These are phyloP conservation scores for Tricladium varicosporioides DNA, from an alignment of 2,329 filamentous ascomycete genomes.

Conservation along the genomic window DNA sequence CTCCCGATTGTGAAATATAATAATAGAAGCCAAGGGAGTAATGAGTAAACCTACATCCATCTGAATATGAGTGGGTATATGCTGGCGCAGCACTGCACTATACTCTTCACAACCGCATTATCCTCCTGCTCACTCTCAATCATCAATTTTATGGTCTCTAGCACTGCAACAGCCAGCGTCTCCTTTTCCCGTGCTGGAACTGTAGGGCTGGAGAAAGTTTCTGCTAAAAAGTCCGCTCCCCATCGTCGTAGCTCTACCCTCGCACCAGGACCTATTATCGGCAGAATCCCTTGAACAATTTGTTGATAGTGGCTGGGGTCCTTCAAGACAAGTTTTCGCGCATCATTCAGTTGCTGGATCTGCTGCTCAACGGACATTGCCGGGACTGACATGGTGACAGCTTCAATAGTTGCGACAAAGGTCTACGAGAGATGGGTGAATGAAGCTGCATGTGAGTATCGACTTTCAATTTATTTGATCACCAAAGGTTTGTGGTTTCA, in stretches of 20 bases:
- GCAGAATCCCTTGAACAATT: conserved; percentile 90
- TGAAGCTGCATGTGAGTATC: conserved; percentile 22
- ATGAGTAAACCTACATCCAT: conserved; percentile 75
- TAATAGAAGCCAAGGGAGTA: conserved; percentile 2
- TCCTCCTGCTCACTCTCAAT: conserved; percentile 74
- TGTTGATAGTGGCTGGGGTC: conserved; percentile 87
- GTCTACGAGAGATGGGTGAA: conserved; percentile 23
- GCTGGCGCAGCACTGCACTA: conserved; percentile 85
- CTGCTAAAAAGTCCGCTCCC: conserved; percentile 93
- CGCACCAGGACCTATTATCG: conserved; percentile 76
- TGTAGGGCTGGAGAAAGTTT: conserved; percentile 92
- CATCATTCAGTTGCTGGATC: conserved; percentile 83
- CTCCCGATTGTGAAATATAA: no score
- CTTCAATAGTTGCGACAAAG: conserved; percentile 19
- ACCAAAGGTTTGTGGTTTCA: conserved; percentile 12
- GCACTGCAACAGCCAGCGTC: conserved; percentile 70
- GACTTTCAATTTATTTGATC: conserved; percentile 11
- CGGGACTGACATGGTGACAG: conserved; percentile 48
- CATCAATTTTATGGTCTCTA: conserved; percentile 72
- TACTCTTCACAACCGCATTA: conserved; percentile 75
- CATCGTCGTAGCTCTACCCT: conserved; percentile 85
- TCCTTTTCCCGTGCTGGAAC: conserved; percentile 77
- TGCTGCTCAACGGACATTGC: conserved; percentile 66
- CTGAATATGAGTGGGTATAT: conserved; percentile 90
- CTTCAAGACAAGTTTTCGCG: conserved; percentile 82